These are phyloP conservation scores for Pyrenophora seminiperda DNA, from an alignment of 2,329 filamentous ascomycete genomes.

Conservation along the genomic window DNA sequence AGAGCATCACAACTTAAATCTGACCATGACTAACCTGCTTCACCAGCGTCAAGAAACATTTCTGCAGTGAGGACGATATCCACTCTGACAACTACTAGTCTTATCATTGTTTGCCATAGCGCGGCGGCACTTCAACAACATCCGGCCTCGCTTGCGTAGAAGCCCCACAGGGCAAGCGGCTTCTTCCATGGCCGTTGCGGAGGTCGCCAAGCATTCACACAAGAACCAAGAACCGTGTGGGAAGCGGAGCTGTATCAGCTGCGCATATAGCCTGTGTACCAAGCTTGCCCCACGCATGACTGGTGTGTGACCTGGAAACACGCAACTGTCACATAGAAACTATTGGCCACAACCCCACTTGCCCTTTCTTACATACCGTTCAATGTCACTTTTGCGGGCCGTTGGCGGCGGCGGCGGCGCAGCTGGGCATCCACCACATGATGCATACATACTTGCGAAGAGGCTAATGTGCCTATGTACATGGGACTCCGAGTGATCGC, in stretches of 20 bases:
- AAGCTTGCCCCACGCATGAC: constrained; percentile 14
- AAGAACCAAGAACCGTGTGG: constrained; percentile 1
- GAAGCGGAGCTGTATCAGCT: constrained; percentile 20
- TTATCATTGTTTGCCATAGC: no score
- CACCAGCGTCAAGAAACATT: no score
- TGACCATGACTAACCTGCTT: no score
- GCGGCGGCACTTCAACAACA: not conserved
- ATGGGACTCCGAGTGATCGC: not conserved
- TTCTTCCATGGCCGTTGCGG: not conserved
- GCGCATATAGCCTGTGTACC: constrained; percentile 21
- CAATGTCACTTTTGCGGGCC: constrained; percentile 10
- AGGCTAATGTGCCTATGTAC: not conserved
- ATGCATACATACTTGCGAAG: not conserved
- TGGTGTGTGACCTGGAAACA: constrained; percentile 3
- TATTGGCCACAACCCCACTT: constrained; percentile 16
- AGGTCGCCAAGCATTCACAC: not conserved
- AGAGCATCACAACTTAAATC: no score
- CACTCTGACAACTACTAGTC: no score
- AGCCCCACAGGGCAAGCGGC: not conserved
- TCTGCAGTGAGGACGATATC: no score
- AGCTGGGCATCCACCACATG: not conserved
- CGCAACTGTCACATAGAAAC: constrained; percentile 1
- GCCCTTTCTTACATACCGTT: constrained; percentile 3
- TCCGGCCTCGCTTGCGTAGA: constrained; percentile 1
- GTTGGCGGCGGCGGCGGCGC: constrained; percentile 6